Percentiles rank a stretch among this genome's conserved stretches.
Evolutionary conservation across 805 yeast genomes (phyloP).

Genomic region (Huiozyma naganishii): DNA sequence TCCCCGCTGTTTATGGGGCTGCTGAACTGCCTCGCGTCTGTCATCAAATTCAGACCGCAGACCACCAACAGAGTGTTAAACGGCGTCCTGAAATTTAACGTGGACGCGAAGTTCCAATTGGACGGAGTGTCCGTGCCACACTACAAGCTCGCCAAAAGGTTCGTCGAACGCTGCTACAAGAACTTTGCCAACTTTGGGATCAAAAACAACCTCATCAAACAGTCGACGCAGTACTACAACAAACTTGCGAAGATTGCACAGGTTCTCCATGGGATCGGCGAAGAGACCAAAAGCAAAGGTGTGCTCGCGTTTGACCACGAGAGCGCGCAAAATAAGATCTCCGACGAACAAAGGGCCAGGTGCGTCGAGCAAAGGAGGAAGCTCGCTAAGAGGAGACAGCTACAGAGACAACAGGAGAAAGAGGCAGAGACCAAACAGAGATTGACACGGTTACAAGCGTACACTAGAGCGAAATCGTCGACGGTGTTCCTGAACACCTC

Average conservation of each 20-base stretch:
- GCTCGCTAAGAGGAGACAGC: constrained; percentile 2
- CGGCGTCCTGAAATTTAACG: constrained; percentile 49
- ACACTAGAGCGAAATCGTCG: constrained; percentile 19
- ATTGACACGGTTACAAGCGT: constrained; percentile 15
- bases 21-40: constrained; percentile 48
- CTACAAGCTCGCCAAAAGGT: constrained; percentile 47
- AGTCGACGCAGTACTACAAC: constrained; percentile 9
- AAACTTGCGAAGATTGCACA: constrained; percentile 26
- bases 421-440: neutral
- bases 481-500: constrained; percentile 26
- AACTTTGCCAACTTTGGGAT: constrained; percentile 34
- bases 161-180: constrained; percentile 50
- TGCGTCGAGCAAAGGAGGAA: neutral
- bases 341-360: constrained; percentile 3
- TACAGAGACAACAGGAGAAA: constrained; percentile 4
- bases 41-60: constrained; percentile 59
- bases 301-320: constrained; percentile 17
- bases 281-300: constrained; percentile 28
- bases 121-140: constrained; percentile 30
- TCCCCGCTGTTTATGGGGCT: constrained; percentile 58
- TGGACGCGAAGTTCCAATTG: constrained; percentile 43
- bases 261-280: constrained; percentile 26
- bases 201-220: constrained; percentile 27
- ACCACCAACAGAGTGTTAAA: constrained; percentile 44
- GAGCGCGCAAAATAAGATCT: constrained; percentile 15